Percentiles rank a stretch among this genome's conserved stretches.
Evolutionary conservation across 345 rosid species (phyloP).

Genomic region (Noccaea bulbosa): DNA sequence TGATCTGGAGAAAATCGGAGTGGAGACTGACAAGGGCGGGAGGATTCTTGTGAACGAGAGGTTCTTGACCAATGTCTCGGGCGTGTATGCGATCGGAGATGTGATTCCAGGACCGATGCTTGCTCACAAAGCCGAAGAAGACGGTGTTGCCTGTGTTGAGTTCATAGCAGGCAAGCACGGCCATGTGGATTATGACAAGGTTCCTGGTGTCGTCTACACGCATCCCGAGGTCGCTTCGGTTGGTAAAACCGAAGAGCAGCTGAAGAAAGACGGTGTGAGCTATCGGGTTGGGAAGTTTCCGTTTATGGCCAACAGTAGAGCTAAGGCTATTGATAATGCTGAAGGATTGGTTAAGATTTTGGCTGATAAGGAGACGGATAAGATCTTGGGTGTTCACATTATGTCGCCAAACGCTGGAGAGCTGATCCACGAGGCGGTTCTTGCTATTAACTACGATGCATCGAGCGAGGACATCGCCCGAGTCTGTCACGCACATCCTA

Average conservation of each 20-base stretch:
- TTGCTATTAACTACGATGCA: constrained; percentile 79
- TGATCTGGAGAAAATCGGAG: constrained; percentile 82
- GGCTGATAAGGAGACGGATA: constrained; percentile 86
- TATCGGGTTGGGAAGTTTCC: constrained; percentile 88
- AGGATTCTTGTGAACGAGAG: constrained; percentile 78
- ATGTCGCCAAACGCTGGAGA: constrained; percentile 89
- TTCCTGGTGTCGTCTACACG: constrained; percentile 88
- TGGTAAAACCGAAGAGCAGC: constrained; percentile 97
- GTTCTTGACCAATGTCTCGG: constrained; percentile 78
- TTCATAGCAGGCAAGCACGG: constrained; percentile 96
- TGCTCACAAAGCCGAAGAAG: constrained; percentile 99
- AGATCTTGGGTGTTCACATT: constrained; percentile 88
- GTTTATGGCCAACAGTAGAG: constrained; percentile 91
- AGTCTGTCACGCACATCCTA: constrained; percentile 98
- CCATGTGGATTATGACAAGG: constrained; percentile 87
- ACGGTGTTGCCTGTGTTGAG: constrained; percentile 96
- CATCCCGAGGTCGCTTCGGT: constrained; percentile 94
- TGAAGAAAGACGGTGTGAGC: constrained; percentile 67
- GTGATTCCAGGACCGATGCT: constrained; percentile 99
- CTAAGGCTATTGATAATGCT: constrained; percentile 93
- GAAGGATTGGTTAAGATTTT: constrained; percentile 81
- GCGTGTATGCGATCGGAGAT: constrained; percentile 97
- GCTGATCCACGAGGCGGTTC: constrained; percentile 83
- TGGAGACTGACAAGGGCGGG: constrained; percentile 71
- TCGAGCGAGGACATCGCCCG: constrained; percentile 90